Conservation (phyloP, 1,284 basidiomycete species). For the Pascua sp. region DNA sequence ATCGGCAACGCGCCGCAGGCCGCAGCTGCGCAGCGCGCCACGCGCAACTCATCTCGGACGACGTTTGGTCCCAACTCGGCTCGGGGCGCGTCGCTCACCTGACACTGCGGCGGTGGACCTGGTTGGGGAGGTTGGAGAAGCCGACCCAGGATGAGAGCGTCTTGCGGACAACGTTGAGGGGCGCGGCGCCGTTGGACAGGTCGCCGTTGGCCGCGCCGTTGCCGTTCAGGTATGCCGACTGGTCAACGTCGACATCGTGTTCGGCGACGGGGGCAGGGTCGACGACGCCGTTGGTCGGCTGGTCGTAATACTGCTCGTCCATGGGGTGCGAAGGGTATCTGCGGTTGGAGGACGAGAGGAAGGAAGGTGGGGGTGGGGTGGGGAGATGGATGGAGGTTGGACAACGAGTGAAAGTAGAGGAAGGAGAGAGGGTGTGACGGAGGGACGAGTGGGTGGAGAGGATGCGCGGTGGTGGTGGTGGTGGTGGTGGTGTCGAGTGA, state of each 20-base stretch:
- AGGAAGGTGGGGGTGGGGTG: background rate
- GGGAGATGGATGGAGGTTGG: background rate
- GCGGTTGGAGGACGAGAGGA: slow-evolving; percentile 5
- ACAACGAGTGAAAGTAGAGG: background rate
- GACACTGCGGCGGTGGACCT: slow-evolving; percentile 93
- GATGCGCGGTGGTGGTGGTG: background rate
- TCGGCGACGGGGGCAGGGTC: background rate
- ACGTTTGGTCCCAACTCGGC: too few species aligned
- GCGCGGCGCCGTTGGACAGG: slow-evolving; percentile 6
- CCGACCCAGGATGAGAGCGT: slow-evolving; percentile 56
- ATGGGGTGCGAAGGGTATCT: slow-evolving; percentile 17
- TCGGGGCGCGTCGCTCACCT: slow-evolving; percentile 50
- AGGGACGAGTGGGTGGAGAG: background rate
- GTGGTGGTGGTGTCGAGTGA: too few species aligned
- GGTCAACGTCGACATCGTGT: background rate
- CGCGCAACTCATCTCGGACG: background rate
- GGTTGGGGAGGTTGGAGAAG: slow-evolving; percentile 92
- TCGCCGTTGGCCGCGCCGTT: slow-evolving; percentile 7
- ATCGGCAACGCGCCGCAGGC: too few species aligned
- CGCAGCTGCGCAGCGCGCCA: too few species aligned
- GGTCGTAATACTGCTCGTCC: slow-evolving; percentile 37
- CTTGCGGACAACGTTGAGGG: slow-evolving; percentile 35
- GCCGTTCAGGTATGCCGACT: slow-evolving; percentile 4
- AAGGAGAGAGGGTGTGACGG: background rate
- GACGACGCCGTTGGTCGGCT: slow-evolving; percentile 12